phyloP scores from a whole-genome alignment of 768 basidiomycete species.

The Lentinus tigrinus region DNA sequence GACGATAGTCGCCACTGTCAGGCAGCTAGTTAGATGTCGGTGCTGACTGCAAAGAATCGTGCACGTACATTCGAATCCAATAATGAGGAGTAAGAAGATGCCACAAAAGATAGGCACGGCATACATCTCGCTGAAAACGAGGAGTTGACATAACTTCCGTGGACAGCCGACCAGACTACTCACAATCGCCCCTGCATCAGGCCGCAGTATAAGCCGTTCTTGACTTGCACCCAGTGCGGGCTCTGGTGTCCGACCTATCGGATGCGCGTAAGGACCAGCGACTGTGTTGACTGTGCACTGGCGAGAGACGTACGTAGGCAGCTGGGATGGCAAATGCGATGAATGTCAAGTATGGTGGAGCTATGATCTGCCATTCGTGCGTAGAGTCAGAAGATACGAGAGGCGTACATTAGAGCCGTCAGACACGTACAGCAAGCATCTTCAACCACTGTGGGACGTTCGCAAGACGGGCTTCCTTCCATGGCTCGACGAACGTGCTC shows the following conservation, averaged over 20 bases:
- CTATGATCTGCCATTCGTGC: constrained; percentile 32
- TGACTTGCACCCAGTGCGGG: constrained; percentile 26
- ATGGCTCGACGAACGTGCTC: constrained; percentile 32
- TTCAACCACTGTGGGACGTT: constrained; percentile 27
- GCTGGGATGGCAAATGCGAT: constrained; percentile 38
- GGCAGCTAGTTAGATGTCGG: background rate
- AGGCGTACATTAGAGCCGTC: background rate
- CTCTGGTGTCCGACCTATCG: constrained; percentile 13
- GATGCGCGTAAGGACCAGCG: background rate
- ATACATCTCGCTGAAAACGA: constrained; percentile 11
- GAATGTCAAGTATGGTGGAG: constrained; percentile 43
- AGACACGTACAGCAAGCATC: constrained; percentile 24
- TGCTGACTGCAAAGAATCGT: background rate
- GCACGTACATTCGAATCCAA: constrained; percentile 45
- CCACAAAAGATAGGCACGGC: constrained; percentile 47
- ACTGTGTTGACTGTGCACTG: background rate
- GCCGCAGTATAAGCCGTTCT: constrained; percentile 51
- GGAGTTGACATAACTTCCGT: background rate
- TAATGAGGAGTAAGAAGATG: constrained; percentile 36
- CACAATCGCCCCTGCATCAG: constrained; percentile 12
- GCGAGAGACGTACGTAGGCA: constrained; percentile 14
- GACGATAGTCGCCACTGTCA: constrained; percentile 42
- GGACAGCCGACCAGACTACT: background rate
- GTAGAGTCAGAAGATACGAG: background rate
- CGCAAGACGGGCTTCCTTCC: constrained; percentile 18